These are phyloP conservation scores for Fusarium zealandicum DNA, from an alignment of 2,329 filamentous ascomycete genomes.

Conservation along the genomic window DNA sequence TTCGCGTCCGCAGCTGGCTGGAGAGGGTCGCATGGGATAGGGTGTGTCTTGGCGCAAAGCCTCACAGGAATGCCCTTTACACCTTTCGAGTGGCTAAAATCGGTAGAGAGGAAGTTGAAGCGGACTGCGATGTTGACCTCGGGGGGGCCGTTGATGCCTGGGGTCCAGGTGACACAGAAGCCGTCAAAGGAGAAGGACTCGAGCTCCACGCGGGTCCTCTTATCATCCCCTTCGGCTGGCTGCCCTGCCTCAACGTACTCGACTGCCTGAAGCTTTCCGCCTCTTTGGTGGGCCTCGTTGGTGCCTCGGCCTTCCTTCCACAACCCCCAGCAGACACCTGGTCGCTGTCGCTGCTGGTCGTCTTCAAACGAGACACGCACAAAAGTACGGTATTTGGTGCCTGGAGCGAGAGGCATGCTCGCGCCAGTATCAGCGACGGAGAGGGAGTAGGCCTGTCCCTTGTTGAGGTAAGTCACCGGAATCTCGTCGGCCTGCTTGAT, in stretches of 20 bases:
- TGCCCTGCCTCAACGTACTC: conserved; percentile 82
- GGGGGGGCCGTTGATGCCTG: conserved; percentile 69
- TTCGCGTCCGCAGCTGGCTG: conserved; percentile 54
- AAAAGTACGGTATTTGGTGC: conserved; percentile 83
- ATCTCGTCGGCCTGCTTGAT: conserved; percentile 89
- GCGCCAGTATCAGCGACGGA: conserved; percentile 81
- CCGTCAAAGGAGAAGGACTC: conserved; percentile 88
- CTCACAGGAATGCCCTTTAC: conserved; percentile 97
- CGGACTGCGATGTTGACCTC: conserved; percentile 90
- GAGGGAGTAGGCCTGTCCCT: conserved; percentile 91
- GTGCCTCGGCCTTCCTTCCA: conserved; percentile 98
- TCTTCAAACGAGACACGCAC: conserved; percentile 98
- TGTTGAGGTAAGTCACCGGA: conserved; percentile 97
- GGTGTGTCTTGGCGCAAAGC: conserved; percentile 87
- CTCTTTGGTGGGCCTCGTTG: conserved; percentile 92
- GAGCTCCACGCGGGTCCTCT: conserved; percentile 72
- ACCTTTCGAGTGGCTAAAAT: conserved; percentile 98
- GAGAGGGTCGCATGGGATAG: conserved; percentile 62
- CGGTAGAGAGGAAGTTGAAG: conserved; percentile 98
- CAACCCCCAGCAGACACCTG: conserved; percentile 81
- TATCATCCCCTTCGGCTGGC: conserved; percentile 67
- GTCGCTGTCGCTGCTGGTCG: conserved; percentile 86
- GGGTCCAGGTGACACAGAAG: conserved; percentile 89
- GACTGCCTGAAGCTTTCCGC: conserved; percentile 90
- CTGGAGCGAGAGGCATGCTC: conserved; percentile 62